Evolutionary conservation across 192 early-diverging fungal species (phyloP).

Genomic region (Linnemannia exigua): DNA sequence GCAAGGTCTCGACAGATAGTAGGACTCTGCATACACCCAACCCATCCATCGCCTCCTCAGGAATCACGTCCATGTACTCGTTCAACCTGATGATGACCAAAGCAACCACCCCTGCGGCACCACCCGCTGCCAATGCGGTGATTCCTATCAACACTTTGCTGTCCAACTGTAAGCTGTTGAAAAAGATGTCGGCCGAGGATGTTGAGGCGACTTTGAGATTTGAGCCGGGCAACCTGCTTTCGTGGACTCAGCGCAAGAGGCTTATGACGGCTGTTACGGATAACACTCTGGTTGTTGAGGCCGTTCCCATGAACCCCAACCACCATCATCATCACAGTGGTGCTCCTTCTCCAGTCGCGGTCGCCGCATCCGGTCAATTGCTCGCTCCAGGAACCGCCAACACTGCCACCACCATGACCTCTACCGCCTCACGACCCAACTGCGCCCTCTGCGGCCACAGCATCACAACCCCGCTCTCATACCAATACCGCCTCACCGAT

Average conservation of each 20-base stretch:
- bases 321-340: not conserved
- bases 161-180: constrained; percentile 49
- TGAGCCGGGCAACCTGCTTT: constrained; percentile 49
- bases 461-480: constrained; percentile 38
- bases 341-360: not conserved
- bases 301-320: constrained; percentile 21
- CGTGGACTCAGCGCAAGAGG: constrained; percentile 51
- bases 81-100: constrained; percentile 41
- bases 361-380: not conserved
- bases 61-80: constrained; percentile 40
- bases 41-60: constrained; percentile 18
- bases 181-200: constrained; percentile 56
- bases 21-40: constrained; percentile 16
- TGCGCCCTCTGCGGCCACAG: constrained; percentile 52
- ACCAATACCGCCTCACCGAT: constrained; percentile 54
- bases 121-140: constrained; percentile 28
- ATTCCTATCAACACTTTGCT: constrained; percentile 44
- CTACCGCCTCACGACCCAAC: constrained; percentile 12
- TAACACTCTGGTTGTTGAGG: constrained; percentile 54
- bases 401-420: not conserved
- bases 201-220: constrained; percentile 54
- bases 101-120: not conserved
- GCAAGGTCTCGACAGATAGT: not conserved
- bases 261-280: constrained; percentile 55
- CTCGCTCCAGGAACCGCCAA: constrained; percentile 13